Conservation (phyloP, 2,329 filamentous ascomycete genomes). For the Arthrobotrys iridis region DNA sequence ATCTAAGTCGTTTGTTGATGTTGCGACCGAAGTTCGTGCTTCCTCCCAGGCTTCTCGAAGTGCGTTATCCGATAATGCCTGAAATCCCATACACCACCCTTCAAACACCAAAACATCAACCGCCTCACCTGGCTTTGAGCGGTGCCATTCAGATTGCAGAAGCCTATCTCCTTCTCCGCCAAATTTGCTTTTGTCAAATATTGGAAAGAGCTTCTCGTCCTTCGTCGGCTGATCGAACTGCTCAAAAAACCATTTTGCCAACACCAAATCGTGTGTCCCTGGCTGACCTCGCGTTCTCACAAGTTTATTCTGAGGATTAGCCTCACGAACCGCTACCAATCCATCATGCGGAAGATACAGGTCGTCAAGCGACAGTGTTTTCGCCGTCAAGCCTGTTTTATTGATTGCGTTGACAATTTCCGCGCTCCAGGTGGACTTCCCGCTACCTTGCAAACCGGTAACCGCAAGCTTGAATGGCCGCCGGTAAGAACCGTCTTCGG, state of each 20-base stretch:
- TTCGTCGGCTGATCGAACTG: conserved; percentile 66
- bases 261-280: conserved; percentile 79
- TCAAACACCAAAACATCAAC: conserved; percentile 81
- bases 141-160: conserved; percentile 71
- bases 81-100: conserved; percentile 91
- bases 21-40: neutral
- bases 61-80: conserved; percentile 69
- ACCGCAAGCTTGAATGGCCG: conserved; percentile 83
- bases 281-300: conserved; percentile 85
- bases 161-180: conserved; percentile 79
- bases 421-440: conserved; percentile 87
- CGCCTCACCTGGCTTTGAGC: conserved; percentile 64
- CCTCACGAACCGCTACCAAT: conserved; percentile 72
- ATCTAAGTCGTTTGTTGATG: conserved; percentile 61
- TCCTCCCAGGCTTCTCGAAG: conserved; percentile 65
- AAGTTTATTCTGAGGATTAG: conserved; percentile 76
- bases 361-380: conserved; percentile 86
- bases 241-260: conserved; percentile 72
- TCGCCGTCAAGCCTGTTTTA: conserved; percentile 69
- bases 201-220: conserved; percentile 68
- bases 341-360: conserved; percentile 80
- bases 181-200: conserved; percentile 85
- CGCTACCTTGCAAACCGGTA: conserved; percentile 89
- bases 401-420: conserved; percentile 72
- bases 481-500: neutral